Base-by-base conservation (phyloP, 257 asterid genomes). In the Forsythia viridissima region DNA sequence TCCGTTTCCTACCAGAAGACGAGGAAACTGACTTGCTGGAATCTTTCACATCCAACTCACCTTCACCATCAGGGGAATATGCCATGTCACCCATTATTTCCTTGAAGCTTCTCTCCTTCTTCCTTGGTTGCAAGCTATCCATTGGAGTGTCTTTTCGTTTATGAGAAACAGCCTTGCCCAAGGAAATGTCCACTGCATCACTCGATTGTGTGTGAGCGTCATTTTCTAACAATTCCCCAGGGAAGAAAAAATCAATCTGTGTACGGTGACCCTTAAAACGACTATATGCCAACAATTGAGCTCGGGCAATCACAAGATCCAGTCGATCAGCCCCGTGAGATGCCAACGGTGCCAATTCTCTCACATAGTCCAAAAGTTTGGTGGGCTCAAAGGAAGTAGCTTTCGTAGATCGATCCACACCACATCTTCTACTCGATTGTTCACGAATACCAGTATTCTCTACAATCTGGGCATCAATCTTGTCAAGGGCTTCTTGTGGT, bases 371-470 rank as follows among this genome's bases (percentile, higher is more conserved):
- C 38, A 96, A 76, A 79, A 96, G 90, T 77, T 91, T 87, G 66
- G 81, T 87, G 1, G 99, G 99, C 80, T 85, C 90, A 67, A 96
- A 96, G 52, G 81, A 77, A 43, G 85, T 79, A 18, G 91, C 92
- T 24, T 79, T 76, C 65, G 83, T 79, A 59, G 97, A 91, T 70
- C 70, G 84, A 87, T 91, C 99, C 79, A 91, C 85, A 36, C 97
- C 93, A n/a, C 67, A 82, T 82, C 94, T 94, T 73, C 63, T 84
- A 79, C 91, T 89, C 3, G 97, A 92, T 80, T 91, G 97, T 84
- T 92, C 94, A 61, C 90, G 87, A 78, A 96, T 91, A 73, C 99
- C 99, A 30, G 94, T 75, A 75, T 93, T 96, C 78, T 93, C 97
- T 39, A 96, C 88, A 76, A 78, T 74, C 88, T 96, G 98, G 77